Percentiles rank a stretch among this genome's conserved stretches.
Evolutionary conservation across 306 rosid genomes (phyloP).

Genomic region (Mucuna pruriens): DNA sequence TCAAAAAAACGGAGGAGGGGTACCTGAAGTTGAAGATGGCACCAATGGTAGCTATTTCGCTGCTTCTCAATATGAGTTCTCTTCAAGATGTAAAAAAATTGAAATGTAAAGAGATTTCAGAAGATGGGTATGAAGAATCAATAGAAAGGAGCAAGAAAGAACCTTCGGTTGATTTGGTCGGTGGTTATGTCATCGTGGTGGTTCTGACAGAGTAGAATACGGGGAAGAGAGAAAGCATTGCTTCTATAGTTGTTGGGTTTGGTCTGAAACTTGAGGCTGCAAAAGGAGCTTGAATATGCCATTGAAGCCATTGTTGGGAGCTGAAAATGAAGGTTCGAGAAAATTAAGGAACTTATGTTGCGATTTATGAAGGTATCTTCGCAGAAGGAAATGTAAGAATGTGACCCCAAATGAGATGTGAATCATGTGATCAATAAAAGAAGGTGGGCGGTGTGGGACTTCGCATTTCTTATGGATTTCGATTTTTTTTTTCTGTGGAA

Average conservation of each 20-base stretch:
- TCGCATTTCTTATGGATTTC: no score
- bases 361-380: neutral
- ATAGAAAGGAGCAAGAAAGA: neutral
- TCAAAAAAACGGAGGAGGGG: neutral
- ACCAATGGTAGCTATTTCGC: slow-evolving; percentile 83
- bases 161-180: slow-evolving; percentile 45
- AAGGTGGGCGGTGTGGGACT: neutral
- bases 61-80: slow-evolving; percentile 69
- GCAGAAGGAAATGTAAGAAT: neutral
- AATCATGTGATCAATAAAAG: slow-evolving; percentile 5
- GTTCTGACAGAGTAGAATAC: slow-evolving; percentile 28
- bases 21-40: slow-evolving; percentile 83
- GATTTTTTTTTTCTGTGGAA: no score
- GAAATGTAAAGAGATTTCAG: slow-evolving; percentile 32
- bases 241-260: neutral
- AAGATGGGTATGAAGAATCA: neutral
- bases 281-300: slow-evolving; percentile 37
- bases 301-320: slow-evolving; percentile 38
- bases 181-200: neutral
- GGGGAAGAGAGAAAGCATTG: slow-evolving; percentile 20
- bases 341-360: neutral
- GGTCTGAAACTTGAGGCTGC: slow-evolving; percentile 25
- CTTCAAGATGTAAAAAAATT: slow-evolving; percentile 38
- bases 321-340: neutral
- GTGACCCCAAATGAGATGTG: neutral